phyloP scores from a whole-genome alignment of 208 protist species.

The Blechomonas ayalai region DNA sequence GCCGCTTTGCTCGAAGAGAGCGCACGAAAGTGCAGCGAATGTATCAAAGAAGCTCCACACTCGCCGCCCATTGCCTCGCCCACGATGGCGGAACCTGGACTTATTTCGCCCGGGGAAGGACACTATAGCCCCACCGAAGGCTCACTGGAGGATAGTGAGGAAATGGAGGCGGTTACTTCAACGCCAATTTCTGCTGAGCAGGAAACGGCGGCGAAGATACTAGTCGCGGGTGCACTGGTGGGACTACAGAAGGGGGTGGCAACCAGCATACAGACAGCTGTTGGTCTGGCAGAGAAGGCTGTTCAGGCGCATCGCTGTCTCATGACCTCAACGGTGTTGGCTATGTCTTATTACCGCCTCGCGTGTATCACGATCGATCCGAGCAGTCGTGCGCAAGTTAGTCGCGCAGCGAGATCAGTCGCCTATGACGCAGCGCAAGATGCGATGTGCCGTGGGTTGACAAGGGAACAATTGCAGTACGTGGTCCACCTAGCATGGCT shows the following conservation, averaged over 20 bases:
- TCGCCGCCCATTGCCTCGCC: not conserved
- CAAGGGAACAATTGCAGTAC: slow-evolving; percentile 20
- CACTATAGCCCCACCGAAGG: slow-evolving; percentile 9
- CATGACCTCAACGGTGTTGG: slow-evolving; percentile 31
- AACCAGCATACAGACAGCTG: slow-evolving; percentile 12
- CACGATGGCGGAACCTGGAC: no score
- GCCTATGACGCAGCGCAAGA: slow-evolving; percentile 1
- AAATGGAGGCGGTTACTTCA: no score
- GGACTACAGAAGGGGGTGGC: slow-evolving; percentile 18
- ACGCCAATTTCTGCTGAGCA: slow-evolving; percentile 15
- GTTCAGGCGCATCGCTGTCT: slow-evolving; percentile 22
- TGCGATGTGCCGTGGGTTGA: not conserved
- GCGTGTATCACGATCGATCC: slow-evolving; percentile 3
- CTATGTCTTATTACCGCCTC: slow-evolving; percentile 22
- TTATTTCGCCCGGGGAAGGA: no score
- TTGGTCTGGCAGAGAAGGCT: slow-evolving; percentile 36
- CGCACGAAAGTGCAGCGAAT: not conserved
- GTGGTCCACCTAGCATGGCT: slow-evolving; percentile 49
- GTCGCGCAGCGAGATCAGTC: not conserved
- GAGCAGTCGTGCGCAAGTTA: slow-evolving; percentile 3
- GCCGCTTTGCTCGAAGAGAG: slow-evolving; percentile 40
- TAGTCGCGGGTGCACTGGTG: slow-evolving; percentile 31
- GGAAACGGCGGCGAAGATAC: slow-evolving; percentile 46
- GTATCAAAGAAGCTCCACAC: not conserved
- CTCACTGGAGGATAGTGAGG: no score